Conservation (phyloP, 371 early-diverging fungal genomes). For the Rhizopus microsporus region DNA sequence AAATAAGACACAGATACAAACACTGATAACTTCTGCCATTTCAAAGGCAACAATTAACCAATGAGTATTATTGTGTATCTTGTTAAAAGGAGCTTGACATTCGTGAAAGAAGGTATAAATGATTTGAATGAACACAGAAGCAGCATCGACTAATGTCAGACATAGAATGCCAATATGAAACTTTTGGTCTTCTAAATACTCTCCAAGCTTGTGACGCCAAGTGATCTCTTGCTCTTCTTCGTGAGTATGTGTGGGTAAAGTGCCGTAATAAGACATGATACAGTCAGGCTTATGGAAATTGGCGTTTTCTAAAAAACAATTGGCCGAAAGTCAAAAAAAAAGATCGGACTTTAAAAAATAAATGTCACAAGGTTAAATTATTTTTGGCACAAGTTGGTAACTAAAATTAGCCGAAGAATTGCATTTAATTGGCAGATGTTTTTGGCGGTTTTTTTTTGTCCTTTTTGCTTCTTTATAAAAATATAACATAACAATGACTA, state of each 20-base stretch:
- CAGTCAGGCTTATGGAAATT: conserved; percentile 1
- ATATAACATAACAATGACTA: conserved; percentile 4
- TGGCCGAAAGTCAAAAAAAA: conserved; percentile 1
- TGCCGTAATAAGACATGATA: conserved; percentile 20
- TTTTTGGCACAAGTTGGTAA: conserved; percentile 1
- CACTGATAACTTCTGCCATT: conserved; percentile 33
- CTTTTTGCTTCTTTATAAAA: not conserved
- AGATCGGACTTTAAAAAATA: not conserved
- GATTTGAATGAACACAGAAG: conserved; percentile 39
- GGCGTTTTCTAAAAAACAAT: conserved; percentile 4
- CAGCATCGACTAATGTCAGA: conserved; percentile 37
- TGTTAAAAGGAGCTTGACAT: conserved; percentile 20
- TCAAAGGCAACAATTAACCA: conserved; percentile 29
- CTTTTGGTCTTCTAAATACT: conserved; percentile 32
- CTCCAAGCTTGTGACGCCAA: conserved; percentile 44
- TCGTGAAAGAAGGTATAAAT: conserved; percentile 36
- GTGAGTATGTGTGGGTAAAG: conserved; percentile 5
- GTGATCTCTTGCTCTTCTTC: conserved; percentile 6
- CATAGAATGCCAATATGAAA: conserved; percentile 36
- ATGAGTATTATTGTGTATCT: not conserved
- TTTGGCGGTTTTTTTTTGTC: not conserved
- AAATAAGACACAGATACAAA: conserved; percentile 40
- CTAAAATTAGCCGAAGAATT: too few species aligned
- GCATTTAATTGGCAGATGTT: not conserved
- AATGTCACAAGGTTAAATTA: conserved; percentile 2